Evolutionary conservation across 495 filamentous ascomycete genomes (phyloP).

Genomic region (Glonium stellatum): DNA sequence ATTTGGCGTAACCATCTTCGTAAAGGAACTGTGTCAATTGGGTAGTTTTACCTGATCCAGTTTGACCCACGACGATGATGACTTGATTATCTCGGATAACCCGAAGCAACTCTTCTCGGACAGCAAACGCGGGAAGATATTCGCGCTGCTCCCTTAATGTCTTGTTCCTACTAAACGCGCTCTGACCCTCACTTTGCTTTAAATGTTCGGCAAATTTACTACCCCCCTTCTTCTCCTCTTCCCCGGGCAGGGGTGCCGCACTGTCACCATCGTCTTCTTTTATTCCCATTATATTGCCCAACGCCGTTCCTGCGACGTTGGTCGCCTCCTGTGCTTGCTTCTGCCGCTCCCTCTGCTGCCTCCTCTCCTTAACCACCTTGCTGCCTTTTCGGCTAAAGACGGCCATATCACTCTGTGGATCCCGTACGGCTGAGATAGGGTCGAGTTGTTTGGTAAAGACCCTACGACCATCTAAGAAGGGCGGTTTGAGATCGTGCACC

Average conservation of each 20-base stretch:
- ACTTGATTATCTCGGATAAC: slow-evolving; percentile 98
- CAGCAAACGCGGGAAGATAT: slow-evolving; percentile 92
- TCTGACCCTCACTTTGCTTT: slow-evolving; percentile 83
- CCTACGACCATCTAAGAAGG: slow-evolving; percentile 88
- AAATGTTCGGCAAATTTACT: slow-evolving; percentile 88
- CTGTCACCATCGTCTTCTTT: slow-evolving; percentile 93
- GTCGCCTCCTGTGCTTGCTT: slow-evolving; percentile 95
- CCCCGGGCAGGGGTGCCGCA: slow-evolving; percentile 66
- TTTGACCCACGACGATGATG: slow-evolving; percentile 92
- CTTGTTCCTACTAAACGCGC: slow-evolving; percentile 88
- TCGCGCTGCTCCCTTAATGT: slow-evolving; percentile 86
- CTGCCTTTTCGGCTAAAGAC: slow-evolving; percentile 96
- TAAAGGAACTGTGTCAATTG: slow-evolving; percentile 93
- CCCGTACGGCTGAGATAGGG: slow-evolving; percentile 84
- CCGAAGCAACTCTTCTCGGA: slow-evolving; percentile 87
- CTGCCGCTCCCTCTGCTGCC: slow-evolving; percentile 88
- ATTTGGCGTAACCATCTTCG: slow-evolving; percentile 83
- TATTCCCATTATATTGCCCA: slow-evolving; percentile 91
- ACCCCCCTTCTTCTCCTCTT: slow-evolving; percentile 54
- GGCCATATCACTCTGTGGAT: slow-evolving; percentile 98
- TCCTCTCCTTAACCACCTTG: slow-evolving; percentile 79
- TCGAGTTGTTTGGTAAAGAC: slow-evolving; percentile 98
- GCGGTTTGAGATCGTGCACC: slow-evolving; percentile 89
- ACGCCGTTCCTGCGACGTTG: slow-evolving; percentile 80
- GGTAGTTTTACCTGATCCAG: slow-evolving; percentile 93